These are phyloP conservation scores for Microglena sp. DNA, from an alignment of 139 green algal species.

Conservation along the genomic window DNA sequence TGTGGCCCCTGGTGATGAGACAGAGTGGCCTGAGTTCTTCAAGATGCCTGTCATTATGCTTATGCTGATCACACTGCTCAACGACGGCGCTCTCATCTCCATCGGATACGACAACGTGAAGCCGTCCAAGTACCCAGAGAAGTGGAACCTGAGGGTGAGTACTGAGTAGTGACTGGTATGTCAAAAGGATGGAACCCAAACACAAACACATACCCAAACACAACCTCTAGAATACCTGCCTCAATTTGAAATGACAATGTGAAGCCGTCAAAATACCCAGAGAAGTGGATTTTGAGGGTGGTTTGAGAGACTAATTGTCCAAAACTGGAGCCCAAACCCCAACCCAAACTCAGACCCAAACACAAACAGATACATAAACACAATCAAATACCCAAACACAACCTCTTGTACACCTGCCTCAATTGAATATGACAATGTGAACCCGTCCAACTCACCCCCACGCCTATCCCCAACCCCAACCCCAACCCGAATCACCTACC, in stretches of 20 bases:
- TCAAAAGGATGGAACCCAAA: no score
- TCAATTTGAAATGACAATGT: no score
- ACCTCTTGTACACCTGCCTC: no score
- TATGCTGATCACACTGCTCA: slow-evolving; percentile 86
- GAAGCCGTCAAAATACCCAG: neutral
- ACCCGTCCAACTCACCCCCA: no score
- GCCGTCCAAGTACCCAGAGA: slow-evolving; percentile 60
- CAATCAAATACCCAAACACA: no score
- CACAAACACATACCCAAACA: slow-evolving; percentile 2
- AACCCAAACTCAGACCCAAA: neutral
- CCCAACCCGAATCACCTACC: no score
- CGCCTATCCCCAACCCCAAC: no score
- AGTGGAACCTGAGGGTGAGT: slow-evolving; percentile 50
- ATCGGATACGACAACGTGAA: slow-evolving; percentile 77
- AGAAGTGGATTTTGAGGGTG: neutral
- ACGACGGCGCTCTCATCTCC: slow-evolving; percentile 80
- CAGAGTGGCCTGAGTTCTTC: slow-evolving; percentile 64
- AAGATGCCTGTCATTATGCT: slow-evolving; percentile 76
- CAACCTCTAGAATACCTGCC: no score
- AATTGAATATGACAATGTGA: no score
- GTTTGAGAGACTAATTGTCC: no score
- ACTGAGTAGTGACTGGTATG: neutral
- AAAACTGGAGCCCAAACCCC: no score
- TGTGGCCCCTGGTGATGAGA: no score
- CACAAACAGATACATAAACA: neutral